These are phyloP conservation scores for Plantago major DNA, from an alignment of 257 asterid species.

Conservation along the genomic window DNA sequence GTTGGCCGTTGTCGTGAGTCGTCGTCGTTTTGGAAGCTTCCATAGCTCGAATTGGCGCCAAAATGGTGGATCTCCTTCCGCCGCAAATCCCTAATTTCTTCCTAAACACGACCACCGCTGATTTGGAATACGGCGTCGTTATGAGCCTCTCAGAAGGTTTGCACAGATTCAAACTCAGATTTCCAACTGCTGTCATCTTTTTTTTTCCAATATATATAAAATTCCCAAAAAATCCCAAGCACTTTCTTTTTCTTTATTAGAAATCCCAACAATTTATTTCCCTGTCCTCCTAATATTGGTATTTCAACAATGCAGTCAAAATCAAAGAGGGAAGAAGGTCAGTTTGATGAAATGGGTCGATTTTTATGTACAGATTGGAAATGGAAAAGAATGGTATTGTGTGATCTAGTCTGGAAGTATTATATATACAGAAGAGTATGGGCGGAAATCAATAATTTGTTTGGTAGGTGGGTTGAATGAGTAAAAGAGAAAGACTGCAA, in stretches of 20 bases:
- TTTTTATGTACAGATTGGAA: background rate
- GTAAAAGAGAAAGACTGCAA: background rate
- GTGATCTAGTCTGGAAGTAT: background rate
- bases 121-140: constrained; percentile 22
- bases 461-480: background rate
- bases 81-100: constrained; percentile 24
- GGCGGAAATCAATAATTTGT: background rate
- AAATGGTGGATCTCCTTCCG: constrained; percentile 36
- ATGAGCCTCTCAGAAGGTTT: constrained; percentile 20
- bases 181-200: constrained; percentile 36
- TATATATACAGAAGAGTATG: background rate
- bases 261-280: background rate
- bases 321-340: too few relatives aligned
- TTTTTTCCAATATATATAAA: background rate
- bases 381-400: too few relatives aligned
- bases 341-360: background rate
- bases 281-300: too few relatives aligned
- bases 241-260: background rate
- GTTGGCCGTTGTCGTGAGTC: constrained; percentile 32
- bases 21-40: constrained; percentile 51
- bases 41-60: constrained; percentile 58
- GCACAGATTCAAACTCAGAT: constrained; percentile 18
- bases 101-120: constrained; percentile 21
- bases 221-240: background rate
- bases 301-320: background rate